A percentile compares a stretch with the other conserved stretches of the same genome.
These are phyloP conservation scores for Aspergillus nomiae DNA, from an alignment of 2,329 filamentous ascomycete species.

Conservation along the genomic window DNA sequence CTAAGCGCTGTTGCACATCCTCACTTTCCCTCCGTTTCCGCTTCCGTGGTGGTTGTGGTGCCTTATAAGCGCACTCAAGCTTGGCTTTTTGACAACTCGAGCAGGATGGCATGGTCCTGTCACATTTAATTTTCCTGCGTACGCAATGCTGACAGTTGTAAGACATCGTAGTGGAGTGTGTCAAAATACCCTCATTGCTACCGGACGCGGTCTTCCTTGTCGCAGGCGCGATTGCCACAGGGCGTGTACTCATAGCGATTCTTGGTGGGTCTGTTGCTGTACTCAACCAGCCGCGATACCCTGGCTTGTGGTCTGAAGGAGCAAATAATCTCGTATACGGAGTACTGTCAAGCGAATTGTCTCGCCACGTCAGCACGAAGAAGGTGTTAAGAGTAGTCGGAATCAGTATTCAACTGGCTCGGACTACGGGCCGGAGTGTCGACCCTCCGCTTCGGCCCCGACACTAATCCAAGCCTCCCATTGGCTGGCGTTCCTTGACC, in stretches of 20 bases:
- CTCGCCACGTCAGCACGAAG: too few relatives aligned
- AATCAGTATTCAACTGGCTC: too few relatives aligned
- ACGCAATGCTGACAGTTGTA: constrained; percentile 27
- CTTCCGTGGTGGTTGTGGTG: constrained; percentile 42
- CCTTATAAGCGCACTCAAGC: constrained; percentile 45
- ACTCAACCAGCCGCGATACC: too few relatives aligned
- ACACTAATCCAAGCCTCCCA: not conserved
- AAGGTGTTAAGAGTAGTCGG: too few relatives aligned
- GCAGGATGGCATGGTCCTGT: constrained; percentile 36
- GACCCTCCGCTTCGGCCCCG: not conserved
- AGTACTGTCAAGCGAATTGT: too few relatives aligned
- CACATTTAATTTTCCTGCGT: constrained; percentile 46
- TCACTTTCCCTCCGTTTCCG: constrained; percentile 41
- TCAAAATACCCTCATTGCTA: not conserved
- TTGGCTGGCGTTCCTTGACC: not conserved
- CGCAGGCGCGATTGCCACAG: constrained; percentile 10
- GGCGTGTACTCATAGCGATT: not conserved
- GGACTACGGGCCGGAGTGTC: not conserved
- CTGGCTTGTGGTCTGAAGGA: too few relatives aligned
- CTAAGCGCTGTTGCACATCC: constrained; percentile 37
- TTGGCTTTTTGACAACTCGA: constrained; percentile 36
- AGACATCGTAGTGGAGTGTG: constrained; percentile 2
- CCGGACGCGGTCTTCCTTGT: not conserved
- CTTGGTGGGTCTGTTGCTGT: not conserved
- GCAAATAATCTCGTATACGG: too few relatives aligned